Evolutionary conservation across 2,329 filamentous ascomycete genomes (phyloP).

Genomic region (Eurotiales sp.): DNA sequence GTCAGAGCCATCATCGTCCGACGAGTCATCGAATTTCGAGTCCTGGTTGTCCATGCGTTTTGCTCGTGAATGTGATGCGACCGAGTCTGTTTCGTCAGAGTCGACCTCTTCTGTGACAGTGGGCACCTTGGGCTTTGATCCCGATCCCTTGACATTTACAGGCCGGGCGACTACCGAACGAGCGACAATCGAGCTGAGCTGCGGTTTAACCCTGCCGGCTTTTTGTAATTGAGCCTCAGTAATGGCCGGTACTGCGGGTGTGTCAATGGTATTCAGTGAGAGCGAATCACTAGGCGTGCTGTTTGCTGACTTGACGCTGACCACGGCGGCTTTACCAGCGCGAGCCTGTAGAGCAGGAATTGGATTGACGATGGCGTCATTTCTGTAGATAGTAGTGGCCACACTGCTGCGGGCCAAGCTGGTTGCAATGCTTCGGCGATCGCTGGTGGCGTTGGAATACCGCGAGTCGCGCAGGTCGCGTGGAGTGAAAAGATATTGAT

Average conservation of each 20-base stretch:
- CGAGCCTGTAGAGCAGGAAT: conserved; percentile 80
- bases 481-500: conserved; percentile 91
- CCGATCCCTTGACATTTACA: conserved; percentile 41
- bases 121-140: conserved; percentile 27
- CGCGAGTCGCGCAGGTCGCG: conserved; percentile 87
- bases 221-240: conserved; percentile 48
- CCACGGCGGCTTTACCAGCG: conserved; percentile 83
- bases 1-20: conserved; percentile 27
- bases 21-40: conserved; percentile 33
- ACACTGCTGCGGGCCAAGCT: conserved; percentile 59
- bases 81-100: conserved; percentile 15
- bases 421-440: conserved; percentile 48
- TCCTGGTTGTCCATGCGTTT: conserved; percentile 20
- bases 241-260: conserved; percentile 71
- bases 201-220: conserved; percentile 30
- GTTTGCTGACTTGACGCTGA: conserved; percentile 77
- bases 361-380: conserved; percentile 77
- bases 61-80: conserved; percentile 19
- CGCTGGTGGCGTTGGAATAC: conserved; percentile 70
- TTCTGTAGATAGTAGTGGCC: conserved; percentile 89
- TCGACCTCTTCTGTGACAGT: conserved; percentile 27
- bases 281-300: conserved; percentile 46
- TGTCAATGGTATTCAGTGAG: conserved; percentile 31
- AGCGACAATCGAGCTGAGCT: conserved; percentile 42
- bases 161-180: conserved; percentile 42